These are phyloP conservation scores for Paramecium octaurelia DNA, from an alignment of 73 alveolate species.

Conservation along the genomic window DNA sequence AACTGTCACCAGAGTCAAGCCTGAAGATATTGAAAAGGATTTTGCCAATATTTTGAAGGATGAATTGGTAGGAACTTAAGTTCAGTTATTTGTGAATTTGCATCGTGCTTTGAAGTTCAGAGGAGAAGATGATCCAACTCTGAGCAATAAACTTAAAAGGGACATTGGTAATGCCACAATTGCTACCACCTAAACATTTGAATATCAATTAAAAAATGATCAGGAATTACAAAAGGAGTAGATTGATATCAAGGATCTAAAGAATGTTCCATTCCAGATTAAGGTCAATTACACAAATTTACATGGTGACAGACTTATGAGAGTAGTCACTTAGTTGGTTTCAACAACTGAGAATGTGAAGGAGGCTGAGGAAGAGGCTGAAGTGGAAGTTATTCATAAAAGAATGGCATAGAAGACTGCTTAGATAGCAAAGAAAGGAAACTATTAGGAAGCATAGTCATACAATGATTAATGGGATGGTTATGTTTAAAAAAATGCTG, in stretches of 20 bases:
- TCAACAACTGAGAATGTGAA: constrained; percentile 74
- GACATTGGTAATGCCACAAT: constrained; percentile 87
- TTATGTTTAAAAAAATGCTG: constrained; percentile 1
- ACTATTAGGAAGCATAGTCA: constrained; percentile 79
- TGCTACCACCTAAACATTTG: constrained; percentile 86
- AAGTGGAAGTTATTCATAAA: constrained; percentile 74
- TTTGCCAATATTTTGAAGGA: constrained; percentile 81
- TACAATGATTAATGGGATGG: constrained; percentile 61
- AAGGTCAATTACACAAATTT: constrained; percentile 72
- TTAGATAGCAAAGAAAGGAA: constrained; percentile 76
- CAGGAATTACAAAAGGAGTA: constrained; percentile 68
- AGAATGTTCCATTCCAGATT: constrained; percentile 82
- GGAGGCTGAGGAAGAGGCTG: constrained; percentile 74
- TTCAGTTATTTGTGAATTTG: constrained; percentile 72
- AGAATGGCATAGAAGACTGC: constrained; percentile 87
- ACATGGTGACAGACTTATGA: constrained; percentile 80
- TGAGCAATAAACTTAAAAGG: constrained; percentile 64
- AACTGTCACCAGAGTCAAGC: constrained; percentile 83
- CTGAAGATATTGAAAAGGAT: constrained; percentile 79
- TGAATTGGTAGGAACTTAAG: constrained; percentile 89
- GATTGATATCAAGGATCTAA: constrained; percentile 65
- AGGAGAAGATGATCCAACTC: constrained; percentile 74
- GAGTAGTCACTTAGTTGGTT: constrained; percentile 75
- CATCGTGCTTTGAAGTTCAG: constrained; percentile 88
- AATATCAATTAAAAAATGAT: constrained; percentile 71